Base-by-base conservation (phyloP, 2,329 filamentous ascomycete species). In the Blumeriella jaapii region DNA sequence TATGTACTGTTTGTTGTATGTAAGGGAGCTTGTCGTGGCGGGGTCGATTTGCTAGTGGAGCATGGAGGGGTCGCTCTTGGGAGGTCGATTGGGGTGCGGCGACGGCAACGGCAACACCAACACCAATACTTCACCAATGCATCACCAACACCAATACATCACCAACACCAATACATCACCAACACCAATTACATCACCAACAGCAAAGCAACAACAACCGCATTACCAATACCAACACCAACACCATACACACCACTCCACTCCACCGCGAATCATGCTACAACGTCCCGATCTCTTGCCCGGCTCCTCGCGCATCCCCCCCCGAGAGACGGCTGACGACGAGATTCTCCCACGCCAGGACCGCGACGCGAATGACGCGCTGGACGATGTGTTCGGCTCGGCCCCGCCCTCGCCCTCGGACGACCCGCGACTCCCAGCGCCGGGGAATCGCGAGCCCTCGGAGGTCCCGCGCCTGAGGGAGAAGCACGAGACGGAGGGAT, bases 401-500 rank as follows among this genome's bases (percentile, higher is more conserved):
- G 50, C 39, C 7, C 51, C 52, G 9, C 38, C 42, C n/a, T 54
- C 50, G 10, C 53, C 53, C 4, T 36, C 39, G 5, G 26, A 44
- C 18, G 33, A 38, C 13, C 13, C 29, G 10, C n/a, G 22, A 2
- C 15, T 13, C 16, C 29, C 3, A 12, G n/a, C 28, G 20, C 20
- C 12, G 4, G 46, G 45, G 6, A 53, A 54, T 25, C 13, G 27
- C 9, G 52, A 55, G 24, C 29, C 33, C 7, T 55, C 52, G 2
- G 53, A 55, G 43, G 48, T 55, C n/a, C 53, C 53, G 3, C 39
- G 51, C 2, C 25, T 55, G 18, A 49, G 47, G 18, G 51, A 55
- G 30, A 55, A 55, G 31, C 54, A 57, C 29, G 48, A 53, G 36
- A 95, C 82, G 6, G 78, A 82, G 24, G 91, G 91, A 13, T 96